These are phyloP conservation scores for Aspergillus nidulans DNA, from an alignment of 495 filamentous ascomycete species.

Conservation along the genomic window DNA sequence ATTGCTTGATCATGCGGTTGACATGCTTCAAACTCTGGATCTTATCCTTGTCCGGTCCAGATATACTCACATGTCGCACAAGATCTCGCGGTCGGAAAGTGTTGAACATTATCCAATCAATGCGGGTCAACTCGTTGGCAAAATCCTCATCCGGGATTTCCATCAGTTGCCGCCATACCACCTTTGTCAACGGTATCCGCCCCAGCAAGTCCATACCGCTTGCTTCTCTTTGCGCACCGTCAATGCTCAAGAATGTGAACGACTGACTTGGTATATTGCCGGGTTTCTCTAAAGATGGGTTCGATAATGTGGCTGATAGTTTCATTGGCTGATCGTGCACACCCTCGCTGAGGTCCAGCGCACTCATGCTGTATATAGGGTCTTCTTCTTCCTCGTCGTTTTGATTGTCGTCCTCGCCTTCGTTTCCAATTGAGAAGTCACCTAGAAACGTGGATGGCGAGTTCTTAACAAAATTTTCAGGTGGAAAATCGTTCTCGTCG, in stretches of 20 bases:
- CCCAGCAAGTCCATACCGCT: conserved; percentile 58
- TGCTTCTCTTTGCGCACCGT: conserved; percentile 71
- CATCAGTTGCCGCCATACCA: conserved; percentile 81
- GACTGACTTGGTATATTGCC: conserved; percentile 40
- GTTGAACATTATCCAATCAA: conserved; percentile 96
- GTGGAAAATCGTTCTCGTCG: conserved; percentile 32
- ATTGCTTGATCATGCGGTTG: conserved; percentile 89
- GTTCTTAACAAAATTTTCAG: conserved; percentile 35
- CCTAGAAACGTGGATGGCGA: conserved; percentile 38
- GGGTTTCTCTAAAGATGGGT: conserved; percentile 37
- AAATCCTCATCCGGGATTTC: conserved; percentile 74
- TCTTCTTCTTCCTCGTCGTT: conserved; percentile 38
- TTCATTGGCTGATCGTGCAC: conserved; percentile 34
- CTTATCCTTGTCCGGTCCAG: conserved; percentile 64
- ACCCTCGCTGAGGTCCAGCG: conserved; percentile 41
- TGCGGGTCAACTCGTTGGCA: conserved; percentile 85
- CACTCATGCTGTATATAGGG: conserved; percentile 40
- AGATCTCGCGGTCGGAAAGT: conserved; percentile 94
- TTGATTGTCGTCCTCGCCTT: conserved; percentile 15
- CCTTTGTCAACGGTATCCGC: conserved; percentile 62
- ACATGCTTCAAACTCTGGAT: conserved; percentile 79
- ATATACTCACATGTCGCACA: conserved; percentile 80
- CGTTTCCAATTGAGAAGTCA: conserved; percentile 13
- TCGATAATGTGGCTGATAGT: conserved; percentile 41
- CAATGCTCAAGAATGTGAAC: conserved; percentile 51